Evolutionary conservation across 345 rosid species (phyloP), one percentile per base, ranked within the genome.

Genomic region (Eucalyptus cladocalyx): DNA sequence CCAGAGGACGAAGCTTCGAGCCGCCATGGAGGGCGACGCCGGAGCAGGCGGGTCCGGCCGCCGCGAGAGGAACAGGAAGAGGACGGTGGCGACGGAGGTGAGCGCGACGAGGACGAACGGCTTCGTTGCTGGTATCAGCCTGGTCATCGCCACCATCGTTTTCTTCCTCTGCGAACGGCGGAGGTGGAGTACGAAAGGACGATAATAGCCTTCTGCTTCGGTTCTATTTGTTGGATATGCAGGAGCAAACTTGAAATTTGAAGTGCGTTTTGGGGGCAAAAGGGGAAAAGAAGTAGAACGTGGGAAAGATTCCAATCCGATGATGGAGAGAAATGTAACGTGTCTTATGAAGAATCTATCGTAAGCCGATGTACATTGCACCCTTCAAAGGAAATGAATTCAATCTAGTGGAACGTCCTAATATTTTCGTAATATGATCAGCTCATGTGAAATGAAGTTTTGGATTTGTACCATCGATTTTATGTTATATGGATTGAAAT

Each of bases 1-100:
- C 99, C 99, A 96, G 30, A 95, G 92, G 87, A 97, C 86, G 87
- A 97, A 93, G 92, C 92, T 93, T 89, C 95, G 94, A 89, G 95
- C 91, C 97, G 95, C 91, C 97, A 94, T 93, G 89, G 90, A 30
- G 60, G 72, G 45, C 19, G 90, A 47, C 23, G 56, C 81, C 60
- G 50, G 90, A 83, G 93, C 86, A 88, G 95, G 72, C 4, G 93
- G 88, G 51, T 37, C 90, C 37, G 91, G 91, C 10, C 89, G 92
- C 87, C 89, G 92, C 86, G 90, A 88, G 88, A 91, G 88, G 62
- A 92, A 65, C 8, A 92, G 30, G 91, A 95, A 89, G 65, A 93
- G 12, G 24, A 93, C 45, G 69, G 94, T 91, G 92, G 90, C 87
- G 81, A 37, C 58, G 45, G 93, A 87, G 62, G 91, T 89, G 34